phyloP scores from a whole-genome alignment of 139 green algal species.

The Chlorella sp. region DNA sequence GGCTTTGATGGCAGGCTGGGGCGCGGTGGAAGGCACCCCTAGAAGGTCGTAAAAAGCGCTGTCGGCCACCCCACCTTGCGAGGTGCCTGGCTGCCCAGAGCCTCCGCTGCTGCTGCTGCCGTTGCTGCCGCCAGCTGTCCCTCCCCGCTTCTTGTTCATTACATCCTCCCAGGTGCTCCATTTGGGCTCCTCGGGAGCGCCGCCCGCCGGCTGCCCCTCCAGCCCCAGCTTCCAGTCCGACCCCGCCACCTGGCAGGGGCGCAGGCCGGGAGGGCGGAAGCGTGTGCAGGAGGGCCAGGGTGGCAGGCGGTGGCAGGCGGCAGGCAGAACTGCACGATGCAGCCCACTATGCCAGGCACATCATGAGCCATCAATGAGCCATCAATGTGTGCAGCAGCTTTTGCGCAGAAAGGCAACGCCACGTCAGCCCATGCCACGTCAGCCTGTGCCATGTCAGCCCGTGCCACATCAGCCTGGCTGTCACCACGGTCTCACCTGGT shows the following conservation, averaged over 20 bases:
- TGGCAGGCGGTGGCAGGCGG: background rate
- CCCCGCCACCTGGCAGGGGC: slow-evolving; percentile 41
- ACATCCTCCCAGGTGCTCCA: slow-evolving; percentile 59
- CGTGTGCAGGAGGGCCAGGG: no score
- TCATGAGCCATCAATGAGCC: no score
- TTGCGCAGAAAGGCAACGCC: no score
- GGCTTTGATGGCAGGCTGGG: slow-evolving; percentile 75
- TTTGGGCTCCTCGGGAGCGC: slow-evolving; percentile 34
- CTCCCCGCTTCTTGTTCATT: background rate
- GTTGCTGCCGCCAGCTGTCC: background rate
- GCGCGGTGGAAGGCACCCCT: slow-evolving; percentile 25
- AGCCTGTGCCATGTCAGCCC: background rate
- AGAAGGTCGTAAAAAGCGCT: slow-evolving; percentile 33
- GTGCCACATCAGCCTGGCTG: background rate
- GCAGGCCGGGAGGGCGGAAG: background rate
- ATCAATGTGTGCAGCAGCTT: no score
- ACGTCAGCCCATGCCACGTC: no score
- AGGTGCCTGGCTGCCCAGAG: background rate
- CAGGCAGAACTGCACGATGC: background rate
- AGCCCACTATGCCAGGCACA: background rate
- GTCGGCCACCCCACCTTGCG: background rate
- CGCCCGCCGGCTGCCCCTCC: slow-evolving; percentile 25
- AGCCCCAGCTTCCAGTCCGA: slow-evolving; percentile 48
- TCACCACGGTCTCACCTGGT: slow-evolving; percentile 36
- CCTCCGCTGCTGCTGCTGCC: background rate